Conservation (phyloP, 805 yeast species). For the Kurtzmaniella cleridarum region DNA sequence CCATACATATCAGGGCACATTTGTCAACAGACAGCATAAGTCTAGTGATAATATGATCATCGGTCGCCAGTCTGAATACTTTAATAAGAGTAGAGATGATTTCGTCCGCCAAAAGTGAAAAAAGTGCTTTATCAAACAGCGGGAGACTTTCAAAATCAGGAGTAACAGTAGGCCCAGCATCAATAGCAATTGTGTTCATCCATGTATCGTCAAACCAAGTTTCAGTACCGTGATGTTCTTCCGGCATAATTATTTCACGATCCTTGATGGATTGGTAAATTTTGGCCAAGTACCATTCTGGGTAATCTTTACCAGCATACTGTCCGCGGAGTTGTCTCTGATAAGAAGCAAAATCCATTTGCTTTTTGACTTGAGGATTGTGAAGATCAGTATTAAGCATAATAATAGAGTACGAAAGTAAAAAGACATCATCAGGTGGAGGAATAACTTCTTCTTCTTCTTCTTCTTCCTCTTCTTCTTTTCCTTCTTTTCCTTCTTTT, state of each 20-base stretch:
- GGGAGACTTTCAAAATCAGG: constrained; percentile 26
- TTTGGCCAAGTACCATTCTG: constrained; percentile 75
- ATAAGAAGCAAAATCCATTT: constrained; percentile 85
- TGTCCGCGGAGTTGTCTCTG: constrained; percentile 76
- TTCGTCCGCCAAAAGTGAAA: constrained; percentile 55
- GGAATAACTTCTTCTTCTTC: constrained; percentile 54
- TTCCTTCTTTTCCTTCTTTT: constrained; percentile 5
- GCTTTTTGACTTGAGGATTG: constrained; percentile 86
- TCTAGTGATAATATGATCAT: constrained; percentile 81
- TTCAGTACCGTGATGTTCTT: constrained; percentile 90
- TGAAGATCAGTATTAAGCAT: constrained; percentile 92
- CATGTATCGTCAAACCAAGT: constrained; percentile 88
- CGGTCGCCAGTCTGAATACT: constrained; percentile 83
- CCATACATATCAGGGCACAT: constrained; percentile 70
- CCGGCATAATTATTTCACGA: constrained; percentile 94
- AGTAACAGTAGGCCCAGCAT: constrained; percentile 12
- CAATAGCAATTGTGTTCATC: constrained; percentile 53
- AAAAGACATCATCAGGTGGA: constrained; percentile 80
- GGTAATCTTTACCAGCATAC: constrained; percentile 71
- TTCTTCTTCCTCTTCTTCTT: constrained; percentile 22
- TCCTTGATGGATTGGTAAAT: constrained; percentile 77
- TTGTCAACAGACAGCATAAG: constrained; percentile 87
- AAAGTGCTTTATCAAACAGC: constrained; percentile 68
- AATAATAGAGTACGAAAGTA: constrained; percentile 85
- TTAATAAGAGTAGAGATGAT: constrained; percentile 68